Evolutionary conservation across 805 yeast genomes (phyloP).

Genomic region (Saturnispora galanensis): DNA sequence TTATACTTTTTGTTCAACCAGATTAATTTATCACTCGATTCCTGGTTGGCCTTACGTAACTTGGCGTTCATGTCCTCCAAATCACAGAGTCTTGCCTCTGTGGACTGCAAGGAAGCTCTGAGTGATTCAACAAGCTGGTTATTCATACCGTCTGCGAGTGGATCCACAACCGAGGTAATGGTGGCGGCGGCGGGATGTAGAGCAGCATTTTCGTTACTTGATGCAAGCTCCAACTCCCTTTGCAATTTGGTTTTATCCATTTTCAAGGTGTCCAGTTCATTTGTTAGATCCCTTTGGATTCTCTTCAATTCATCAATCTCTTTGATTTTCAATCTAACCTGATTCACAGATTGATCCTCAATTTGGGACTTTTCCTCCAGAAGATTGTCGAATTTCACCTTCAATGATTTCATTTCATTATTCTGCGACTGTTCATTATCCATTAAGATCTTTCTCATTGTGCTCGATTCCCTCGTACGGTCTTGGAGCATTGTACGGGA

Average conservation of each 20-base stretch:
- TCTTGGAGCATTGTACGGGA: conserved; percentile 65
- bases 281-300: conserved; percentile 30
- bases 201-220: neutral
- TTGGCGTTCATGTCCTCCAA: conserved; percentile 42
- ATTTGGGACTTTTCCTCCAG: conserved; percentile 53
- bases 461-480: conserved; percentile 66
- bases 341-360: conserved; percentile 42
- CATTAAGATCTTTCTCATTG: conserved; percentile 56
- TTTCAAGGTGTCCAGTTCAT: conserved; percentile 12
- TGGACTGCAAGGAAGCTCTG: conserved; percentile 41
- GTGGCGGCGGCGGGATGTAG: too few species aligned
- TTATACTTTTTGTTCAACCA: conserved; percentile 64
- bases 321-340: conserved; percentile 46
- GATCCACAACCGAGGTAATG: too few species aligned
- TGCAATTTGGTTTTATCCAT: conserved; percentile 7
- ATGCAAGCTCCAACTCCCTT: conserved; percentile 1
- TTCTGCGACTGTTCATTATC: conserved; percentile 58
- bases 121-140: conserved; percentile 28
- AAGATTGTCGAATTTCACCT: conserved; percentile 38
- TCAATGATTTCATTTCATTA: conserved; percentile 43
- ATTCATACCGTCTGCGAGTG: too few species aligned
- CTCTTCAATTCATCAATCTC: conserved; percentile 56
- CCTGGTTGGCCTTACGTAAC: conserved; percentile 57
- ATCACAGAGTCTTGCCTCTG: conserved; percentile 45
- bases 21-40: conserved; percentile 55